Base-by-base conservation (phyloP, 2,329 filamentous ascomycete genomes). In the Sphaerostilbella broomeana region DNA sequence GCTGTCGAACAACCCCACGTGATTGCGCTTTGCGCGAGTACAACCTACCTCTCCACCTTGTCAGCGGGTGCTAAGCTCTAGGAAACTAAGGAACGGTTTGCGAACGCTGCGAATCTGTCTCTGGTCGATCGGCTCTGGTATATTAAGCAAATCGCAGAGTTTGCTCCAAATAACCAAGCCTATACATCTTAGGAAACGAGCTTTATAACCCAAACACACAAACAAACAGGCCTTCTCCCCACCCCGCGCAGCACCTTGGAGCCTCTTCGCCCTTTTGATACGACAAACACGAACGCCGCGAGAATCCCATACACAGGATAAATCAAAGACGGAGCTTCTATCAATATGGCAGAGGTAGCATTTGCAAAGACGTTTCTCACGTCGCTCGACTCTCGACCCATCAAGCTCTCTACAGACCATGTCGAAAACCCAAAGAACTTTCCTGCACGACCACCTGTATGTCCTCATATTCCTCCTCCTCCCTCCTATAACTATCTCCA, bases 331-430 rank as follows among this genome's bases (percentile, higher is more conserved):
- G 3, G 11, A 32, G n/a, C n/a, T 6, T 8, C 40, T 22, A n/a
- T 12, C 30, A 41, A 13, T 49, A 89, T 89, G 84, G 73, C 83
- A n/a, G 89, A 95, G 73, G 65, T 89, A 45, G 69, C 79, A 35
- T 97, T 95, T 62, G 84, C 87, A 52, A 87, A 84, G 64, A 73
- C 78, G 21, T 95, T 94, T 63, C 79, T 98, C 51, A 70, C 80
- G 37, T 75, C 79, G 16, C 77, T 97, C 47, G 87, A 94, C 64
- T 76, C 79, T 45, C 80, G 82, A 35, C 84, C 88, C 6, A 63
- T 80, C 53, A 94, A 89, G 69, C 76, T 97, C 47, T 79, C 83
- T n/a, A 71, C 85, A 48, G 87, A 97, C 62, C 84, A 95, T 77
- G 81, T 94, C 61, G 86, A 90, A 63, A 86, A 95, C 57, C 79